Conservation (phyloP, 1,284 basidiomycete species). For the Omphalotus olearius region DNA sequence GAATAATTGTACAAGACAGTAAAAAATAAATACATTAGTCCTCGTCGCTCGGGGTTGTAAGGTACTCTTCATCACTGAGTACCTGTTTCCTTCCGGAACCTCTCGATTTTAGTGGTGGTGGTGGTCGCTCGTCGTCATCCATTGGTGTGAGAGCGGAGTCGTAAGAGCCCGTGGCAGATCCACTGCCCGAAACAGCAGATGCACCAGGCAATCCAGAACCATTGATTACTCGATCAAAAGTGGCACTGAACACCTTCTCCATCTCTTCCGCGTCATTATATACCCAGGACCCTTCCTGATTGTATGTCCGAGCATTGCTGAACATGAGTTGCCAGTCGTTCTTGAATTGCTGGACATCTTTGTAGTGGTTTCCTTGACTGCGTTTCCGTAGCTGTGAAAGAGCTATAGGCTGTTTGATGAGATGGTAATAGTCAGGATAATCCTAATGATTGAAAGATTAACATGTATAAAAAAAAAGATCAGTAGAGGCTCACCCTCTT, state of each 20-base stretch:
- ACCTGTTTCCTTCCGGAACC: slow-evolving; percentile 61
- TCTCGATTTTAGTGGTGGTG: slow-evolving; percentile 45
- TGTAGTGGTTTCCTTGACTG: slow-evolving; percentile 70
- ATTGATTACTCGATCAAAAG: slow-evolving; percentile 53
- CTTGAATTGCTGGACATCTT: slow-evolving; percentile 69
- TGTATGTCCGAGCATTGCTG: slow-evolving; percentile 88
- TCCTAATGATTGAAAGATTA: slow-evolving; percentile 42
- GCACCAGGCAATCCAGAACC: slow-evolving; percentile 76
- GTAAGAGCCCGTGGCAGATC: slow-evolving; percentile 46
- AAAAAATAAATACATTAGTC: slow-evolving; percentile 19
- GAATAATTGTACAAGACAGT: slow-evolving; percentile 1
- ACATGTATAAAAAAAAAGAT: not conserved
- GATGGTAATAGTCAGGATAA: slow-evolving; percentile 89
- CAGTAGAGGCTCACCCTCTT: slow-evolving; percentile 57
- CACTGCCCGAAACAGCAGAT: slow-evolving; percentile 32
- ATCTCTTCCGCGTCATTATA: slow-evolving; percentile 92
- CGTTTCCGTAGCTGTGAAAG: slow-evolving; percentile 87
- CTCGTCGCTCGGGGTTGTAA: slow-evolving; percentile 61
- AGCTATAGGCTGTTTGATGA: slow-evolving; percentile 79
- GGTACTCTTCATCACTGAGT: slow-evolving; percentile 73
- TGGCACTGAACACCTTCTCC: slow-evolving; percentile 77
- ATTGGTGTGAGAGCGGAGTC: slow-evolving; percentile 70
- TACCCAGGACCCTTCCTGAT: slow-evolving; percentile 88
- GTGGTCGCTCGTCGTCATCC: slow-evolving; percentile 69
- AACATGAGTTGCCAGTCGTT: slow-evolving; percentile 91